Evolutionary conservation across 176 grass and related monocot genomes (phyloP).

Genomic region (Chrysopogon serrulatus): DNA sequence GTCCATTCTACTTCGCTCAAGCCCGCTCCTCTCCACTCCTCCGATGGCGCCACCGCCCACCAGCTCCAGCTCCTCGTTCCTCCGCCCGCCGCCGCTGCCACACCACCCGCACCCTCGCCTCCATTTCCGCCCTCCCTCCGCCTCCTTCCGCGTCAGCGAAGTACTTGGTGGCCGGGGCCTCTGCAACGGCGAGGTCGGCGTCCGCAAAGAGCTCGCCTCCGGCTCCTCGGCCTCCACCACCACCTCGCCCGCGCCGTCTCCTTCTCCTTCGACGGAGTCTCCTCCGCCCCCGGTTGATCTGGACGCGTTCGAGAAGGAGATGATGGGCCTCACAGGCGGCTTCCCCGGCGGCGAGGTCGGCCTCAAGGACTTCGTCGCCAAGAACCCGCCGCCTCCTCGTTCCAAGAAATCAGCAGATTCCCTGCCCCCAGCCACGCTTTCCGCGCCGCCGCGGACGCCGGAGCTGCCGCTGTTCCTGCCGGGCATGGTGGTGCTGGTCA

Average conservation of each 20-base stretch:
- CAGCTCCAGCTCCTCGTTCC: conserved; percentile 30
- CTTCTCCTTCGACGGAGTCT: background rate
- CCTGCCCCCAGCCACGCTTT: background rate
- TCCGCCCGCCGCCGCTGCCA: conserved; percentile 9
- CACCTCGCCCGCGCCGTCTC: background rate
- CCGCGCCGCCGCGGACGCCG: conserved; percentile 48
- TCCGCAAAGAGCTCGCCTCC: conserved; percentile 52
- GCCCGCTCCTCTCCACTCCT: background rate
- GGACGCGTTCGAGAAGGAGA: conserved; percentile 83
- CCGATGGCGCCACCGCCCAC: conserved; percentile 36
- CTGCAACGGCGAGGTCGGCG: conserved; percentile 63
- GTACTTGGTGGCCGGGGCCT: conserved; percentile 56
- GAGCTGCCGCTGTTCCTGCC: conserved; percentile 80
- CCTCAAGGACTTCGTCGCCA: conserved; percentile 66
- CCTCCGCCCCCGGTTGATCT: background rate
- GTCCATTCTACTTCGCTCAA: background rate
- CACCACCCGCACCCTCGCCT: background rate
- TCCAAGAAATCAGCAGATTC: background rate
- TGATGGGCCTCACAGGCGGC: conserved; percentile 81
- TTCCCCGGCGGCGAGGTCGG: conserved; percentile 90
- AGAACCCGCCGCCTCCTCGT: conserved; percentile 57
- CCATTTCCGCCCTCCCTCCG: background rate
- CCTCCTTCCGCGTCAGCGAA: conserved; percentile 38
- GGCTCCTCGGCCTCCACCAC: background rate
- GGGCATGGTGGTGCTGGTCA: conserved; percentile 82